Conservation (phyloP, 257 asterid species). For the Mitragyna speciosa region DNA sequence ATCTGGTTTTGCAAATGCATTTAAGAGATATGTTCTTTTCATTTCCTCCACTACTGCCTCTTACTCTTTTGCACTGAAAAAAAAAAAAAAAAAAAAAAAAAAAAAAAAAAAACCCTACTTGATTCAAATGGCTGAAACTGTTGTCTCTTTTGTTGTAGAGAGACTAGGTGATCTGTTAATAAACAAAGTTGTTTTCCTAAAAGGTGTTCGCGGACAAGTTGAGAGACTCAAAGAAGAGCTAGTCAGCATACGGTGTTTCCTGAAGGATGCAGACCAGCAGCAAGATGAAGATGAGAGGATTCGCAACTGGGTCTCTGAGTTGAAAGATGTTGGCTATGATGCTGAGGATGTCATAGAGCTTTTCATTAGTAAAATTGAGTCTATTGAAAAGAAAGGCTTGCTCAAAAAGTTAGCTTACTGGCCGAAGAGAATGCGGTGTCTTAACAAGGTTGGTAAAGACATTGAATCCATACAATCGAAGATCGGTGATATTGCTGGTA, state of each 20-base stretch:
- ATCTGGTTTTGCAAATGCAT: neutral
- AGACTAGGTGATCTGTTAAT: neutral
- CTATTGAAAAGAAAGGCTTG: neutral
- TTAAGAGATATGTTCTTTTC: neutral
- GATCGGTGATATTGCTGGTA: neutral
- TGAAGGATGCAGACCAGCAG: constrained; percentile 21
- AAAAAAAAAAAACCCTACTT: no score
- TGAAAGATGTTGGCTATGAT: constrained; percentile 25
- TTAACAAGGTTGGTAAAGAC: no score
- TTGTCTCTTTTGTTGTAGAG: neutral
- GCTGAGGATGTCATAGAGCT: constrained; percentile 27
- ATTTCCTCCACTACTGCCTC: neutral
- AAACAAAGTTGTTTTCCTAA: neutral
- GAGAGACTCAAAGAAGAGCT: constrained; percentile 14
- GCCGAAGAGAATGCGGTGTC: neutral
- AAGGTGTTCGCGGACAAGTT: neutral
- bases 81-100: no score
- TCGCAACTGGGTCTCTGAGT: constrained; percentile 25
- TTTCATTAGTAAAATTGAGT: constrained; percentile 8
- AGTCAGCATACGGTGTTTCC: neutral
- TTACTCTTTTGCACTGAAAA: neutral
- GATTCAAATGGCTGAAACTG: neutral
- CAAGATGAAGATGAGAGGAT: constrained; percentile 12
- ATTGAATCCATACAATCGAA: neutral
- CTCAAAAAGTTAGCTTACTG: neutral